phyloP scores from a whole-genome alignment of 331 rosid species.

The Dryas integrifolia region DNA sequence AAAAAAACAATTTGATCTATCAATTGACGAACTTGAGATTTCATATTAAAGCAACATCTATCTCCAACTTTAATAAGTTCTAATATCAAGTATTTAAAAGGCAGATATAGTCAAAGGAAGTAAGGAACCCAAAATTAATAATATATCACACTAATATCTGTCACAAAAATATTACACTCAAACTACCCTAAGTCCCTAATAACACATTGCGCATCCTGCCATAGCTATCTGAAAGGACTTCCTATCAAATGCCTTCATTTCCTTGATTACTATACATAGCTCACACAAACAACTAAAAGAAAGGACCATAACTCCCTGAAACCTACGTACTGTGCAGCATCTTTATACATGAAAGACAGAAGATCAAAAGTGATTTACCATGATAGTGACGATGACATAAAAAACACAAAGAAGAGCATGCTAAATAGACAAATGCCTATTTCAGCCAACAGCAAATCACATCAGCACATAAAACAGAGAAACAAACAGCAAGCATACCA shows the following conservation, averaged over 20 bases:
- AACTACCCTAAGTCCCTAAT: not conserved
- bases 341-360: not conserved
- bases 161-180: not conserved
- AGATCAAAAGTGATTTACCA: not conserved
- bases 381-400: not conserved
- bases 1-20: not conserved
- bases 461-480: not conserved
- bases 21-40: not conserved
- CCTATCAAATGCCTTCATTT: not conserved
- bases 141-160: not conserved
- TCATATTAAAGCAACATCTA: not conserved
- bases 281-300: not conserved
- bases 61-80: not conserved
- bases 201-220: not conserved
- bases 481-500: not conserved
- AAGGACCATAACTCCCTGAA: not conserved
- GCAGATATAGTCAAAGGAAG: not conserved
- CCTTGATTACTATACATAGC: not conserved
- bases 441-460: not conserved
- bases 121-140: not conserved
- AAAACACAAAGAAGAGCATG: not conserved
- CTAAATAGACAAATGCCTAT: not conserved
- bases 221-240: not conserved
- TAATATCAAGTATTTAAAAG: not conserved
- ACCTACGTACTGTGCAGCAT: not conserved